Base-by-base conservation (phyloP, 2,329 filamentous ascomycete genomes). In the Aureobasidium mangrovei region DNA sequence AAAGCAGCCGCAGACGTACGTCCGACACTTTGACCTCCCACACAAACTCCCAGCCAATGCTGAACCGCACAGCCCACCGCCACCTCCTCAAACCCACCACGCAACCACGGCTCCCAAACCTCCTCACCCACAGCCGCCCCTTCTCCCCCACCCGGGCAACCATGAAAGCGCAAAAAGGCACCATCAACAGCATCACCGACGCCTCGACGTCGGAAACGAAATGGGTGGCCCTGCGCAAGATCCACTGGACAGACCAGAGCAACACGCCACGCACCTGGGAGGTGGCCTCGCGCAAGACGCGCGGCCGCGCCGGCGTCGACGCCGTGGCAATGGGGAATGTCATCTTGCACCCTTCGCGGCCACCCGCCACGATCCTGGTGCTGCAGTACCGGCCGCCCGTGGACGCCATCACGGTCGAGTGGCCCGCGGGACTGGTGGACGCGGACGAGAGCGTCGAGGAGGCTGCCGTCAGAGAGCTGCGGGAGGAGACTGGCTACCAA, bases 401-500 rank as follows among this genome's bases (percentile, higher is more conserved):
- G 33, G 73, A 79, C 52, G 78, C 76, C 27, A 69, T 79, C 36
- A 77, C 77, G 42, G 78, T 83, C 41, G 80, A 83, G 62, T 75
- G 82, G 8, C 80, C 80, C 0, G 79, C 79, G 0, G 80, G 80
- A 0, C 68, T 83, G 29, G 76, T 83, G 33, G 80, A 83, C 61
- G 74, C 72, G 33, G 74, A 73, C 12, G 80, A 83, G 62, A 74
- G 73, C 2, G 75, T 78, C 1, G 73, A 76, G 60, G 72, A 78
- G 44, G 79, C 79, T 41, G 77, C 77, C 7, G 67, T 82, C 8
- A 70, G 80, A 12, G 80, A 83, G 65, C 67, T 83, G 41, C 79
- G 73, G 58, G 80, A 83, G 65, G 80, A 83, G 65, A 83, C 80
- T 1, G 80, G 80, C n/a, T 83, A 82, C 62, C 74, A 82, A 60